A percentile compares a stretch with the other conserved stretches of the same genome.
phyloP scores from a whole-genome alignment of 805 yeast species.

The Kurtzmaniella fragi region DNA sequence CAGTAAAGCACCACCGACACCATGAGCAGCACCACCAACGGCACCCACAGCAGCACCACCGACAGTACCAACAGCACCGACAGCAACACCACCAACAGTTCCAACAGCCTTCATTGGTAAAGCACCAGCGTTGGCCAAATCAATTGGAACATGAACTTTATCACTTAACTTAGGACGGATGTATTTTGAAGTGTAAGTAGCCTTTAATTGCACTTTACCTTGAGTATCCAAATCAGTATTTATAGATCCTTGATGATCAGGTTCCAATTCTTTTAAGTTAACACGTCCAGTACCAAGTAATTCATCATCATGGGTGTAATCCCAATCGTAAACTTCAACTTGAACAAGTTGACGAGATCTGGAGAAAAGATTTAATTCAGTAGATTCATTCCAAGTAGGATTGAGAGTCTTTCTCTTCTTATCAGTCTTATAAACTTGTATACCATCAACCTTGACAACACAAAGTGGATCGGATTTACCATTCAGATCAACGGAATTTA shows the following conservation, averaged over 20 bases:
- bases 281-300: constrained; percentile 48
- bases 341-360: constrained; percentile 49
- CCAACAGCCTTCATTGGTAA: constrained; percentile 44
- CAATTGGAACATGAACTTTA: constrained; percentile 36
- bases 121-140: constrained; percentile 35
- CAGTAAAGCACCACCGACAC: constrained; percentile 33
- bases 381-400: constrained; percentile 74
- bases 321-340: constrained; percentile 68
- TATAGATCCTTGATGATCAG: constrained; percentile 41
- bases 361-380: constrained; percentile 57
- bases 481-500: constrained; percentile 60
- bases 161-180: constrained; percentile 52
- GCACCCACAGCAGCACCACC: constrained; percentile 31
- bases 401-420: constrained; percentile 60
- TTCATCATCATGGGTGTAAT: constrained; percentile 66
- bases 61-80: constrained; percentile 29
- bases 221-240: constrained; percentile 55
- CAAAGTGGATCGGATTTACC: constrained; percentile 77
- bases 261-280: constrained; percentile 47
- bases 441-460: constrained; percentile 48
- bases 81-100: constrained; percentile 36
- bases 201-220: constrained; percentile 53
- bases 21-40: constrained; percentile 22
- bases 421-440: constrained; percentile 52
- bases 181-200: constrained; percentile 60